phyloP scores from a whole-genome alignment of 768 basidiomycete genomes.

The Heimioporus sp. region DNA sequence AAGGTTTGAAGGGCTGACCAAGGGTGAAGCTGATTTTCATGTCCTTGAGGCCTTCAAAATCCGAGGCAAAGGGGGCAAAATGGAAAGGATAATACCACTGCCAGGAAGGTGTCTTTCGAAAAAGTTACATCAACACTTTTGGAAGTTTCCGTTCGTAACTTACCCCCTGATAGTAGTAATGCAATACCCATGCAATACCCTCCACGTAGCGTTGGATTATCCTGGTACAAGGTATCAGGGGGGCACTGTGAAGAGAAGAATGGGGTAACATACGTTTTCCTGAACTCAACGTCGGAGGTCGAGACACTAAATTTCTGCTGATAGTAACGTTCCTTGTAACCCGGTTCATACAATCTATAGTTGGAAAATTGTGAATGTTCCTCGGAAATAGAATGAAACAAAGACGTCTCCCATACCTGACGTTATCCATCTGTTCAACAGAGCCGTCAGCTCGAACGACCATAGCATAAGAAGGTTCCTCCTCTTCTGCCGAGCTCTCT shows the following conservation, averaged over 20 bases:
- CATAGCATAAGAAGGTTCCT: constrained; percentile 52
- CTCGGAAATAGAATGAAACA: not conserved
- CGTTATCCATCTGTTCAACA: constrained; percentile 90
- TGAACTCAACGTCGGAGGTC: constrained; percentile 66
- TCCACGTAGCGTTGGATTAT: constrained; percentile 85
- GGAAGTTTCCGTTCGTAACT: constrained; percentile 21
- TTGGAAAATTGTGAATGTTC: constrained; percentile 1
- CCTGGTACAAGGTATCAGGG: constrained; percentile 38
- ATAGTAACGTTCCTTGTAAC: constrained; percentile 95
- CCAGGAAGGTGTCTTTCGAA: constrained; percentile 82
- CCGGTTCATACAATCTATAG: constrained; percentile 88
- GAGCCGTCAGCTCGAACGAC: constrained; percentile 90
- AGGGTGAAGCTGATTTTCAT: constrained; percentile 78
- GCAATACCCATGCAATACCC: constrained; percentile 92
- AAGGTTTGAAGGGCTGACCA: constrained; percentile 92
- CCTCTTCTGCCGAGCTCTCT: constrained; percentile 45
- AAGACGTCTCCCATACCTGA: constrained; percentile 60
- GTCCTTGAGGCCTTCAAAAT: constrained; percentile 77
- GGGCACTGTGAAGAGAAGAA: not conserved
- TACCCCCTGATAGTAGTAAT: constrained; percentile 99
- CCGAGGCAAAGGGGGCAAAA: constrained; percentile 96
- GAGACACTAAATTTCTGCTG: constrained; percentile 86
- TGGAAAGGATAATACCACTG: constrained; percentile 99
- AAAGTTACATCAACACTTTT: constrained; percentile 18
- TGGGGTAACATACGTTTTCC: constrained; percentile 56